Conservation (phyloP, 345 rosid species). For the Arabis hirsuta region DNA sequence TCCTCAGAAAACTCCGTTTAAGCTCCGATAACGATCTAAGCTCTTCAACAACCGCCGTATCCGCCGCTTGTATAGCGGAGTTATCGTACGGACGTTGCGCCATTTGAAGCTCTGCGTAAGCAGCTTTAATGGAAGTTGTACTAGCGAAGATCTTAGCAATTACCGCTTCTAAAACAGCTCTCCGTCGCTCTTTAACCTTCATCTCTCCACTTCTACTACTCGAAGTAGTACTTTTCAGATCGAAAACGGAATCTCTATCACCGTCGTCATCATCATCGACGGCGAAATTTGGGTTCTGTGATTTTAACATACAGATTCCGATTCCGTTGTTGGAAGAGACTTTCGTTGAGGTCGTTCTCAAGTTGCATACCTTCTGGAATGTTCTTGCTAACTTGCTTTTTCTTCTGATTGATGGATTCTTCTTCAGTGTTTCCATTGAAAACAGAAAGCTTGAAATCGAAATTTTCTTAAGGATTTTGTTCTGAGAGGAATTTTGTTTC, state of each 20-base stretch:
- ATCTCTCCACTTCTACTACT: constrained; percentile 31
- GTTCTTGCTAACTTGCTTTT: constrained; percentile 70
- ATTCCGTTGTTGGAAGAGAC: constrained; percentile 66
- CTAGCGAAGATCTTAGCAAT: constrained; percentile 81
- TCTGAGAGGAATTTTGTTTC: background rate
- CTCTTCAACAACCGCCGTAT: constrained; percentile 86
- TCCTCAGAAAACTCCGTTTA: constrained; percentile 66
- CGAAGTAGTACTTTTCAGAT: constrained; percentile 38
- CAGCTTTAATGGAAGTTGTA: constrained; percentile 80
- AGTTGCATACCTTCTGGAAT: constrained; percentile 66
- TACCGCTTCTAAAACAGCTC: constrained; percentile 70
- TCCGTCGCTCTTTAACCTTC: constrained; percentile 44
- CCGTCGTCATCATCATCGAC: constrained; percentile 38
- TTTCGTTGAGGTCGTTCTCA: constrained; percentile 50
- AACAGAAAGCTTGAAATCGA: constrained; percentile 23
- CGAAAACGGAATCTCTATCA: constrained; percentile 41
- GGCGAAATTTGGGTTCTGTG: constrained; percentile 53
- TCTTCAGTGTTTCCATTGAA: constrained; percentile 60
- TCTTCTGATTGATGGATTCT: constrained; percentile 52
- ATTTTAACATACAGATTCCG: constrained; percentile 68
- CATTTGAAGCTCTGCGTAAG: constrained; percentile 92
- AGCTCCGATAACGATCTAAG: constrained; percentile 71
- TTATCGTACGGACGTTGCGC: constrained; percentile 86
- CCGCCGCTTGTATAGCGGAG: constrained; percentile 78
- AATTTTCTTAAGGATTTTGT: background rate